Base-by-base conservation (phyloP, 306 rosid species). In the Biancaea sappan region DNA sequence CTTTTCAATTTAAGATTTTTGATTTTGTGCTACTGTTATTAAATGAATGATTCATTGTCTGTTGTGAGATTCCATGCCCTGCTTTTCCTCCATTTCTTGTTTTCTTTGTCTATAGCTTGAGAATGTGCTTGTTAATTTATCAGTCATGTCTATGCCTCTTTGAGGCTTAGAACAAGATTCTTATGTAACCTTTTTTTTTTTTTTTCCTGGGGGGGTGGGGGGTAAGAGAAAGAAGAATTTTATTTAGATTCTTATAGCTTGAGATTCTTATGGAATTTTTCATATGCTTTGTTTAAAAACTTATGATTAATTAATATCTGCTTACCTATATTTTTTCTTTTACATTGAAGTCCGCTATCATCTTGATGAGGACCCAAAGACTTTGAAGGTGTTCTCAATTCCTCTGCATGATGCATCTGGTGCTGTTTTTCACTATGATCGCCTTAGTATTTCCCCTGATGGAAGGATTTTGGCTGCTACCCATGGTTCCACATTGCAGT, bases 331-430 rank as follows among this genome's bases (percentile, higher is more conserved):
- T 51, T 80, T 69, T 51, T 71, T 34, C 77, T 54, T 25, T 59
- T 35, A 14, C 68, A 38, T 81, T 75, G 81, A 80, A 95, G 99
- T 95, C 70, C 97, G 99, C 59, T 95, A 92, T 85, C 98, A 92
- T 78, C 80, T 95, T 54, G 96, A 88, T 24, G 99, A 95, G 88
- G 99, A 95, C 78, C 97, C 99, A 19, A 95, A 95, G 90, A 85
- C 94, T 41, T 85, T 88, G 80, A 92, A 92, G 90, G 88, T 87
- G 86, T 90, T 92, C 78, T 88, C 91, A 18, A 95, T 95, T 75
- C 97, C 98, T 50, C 91, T 92, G 68, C 89, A 75, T 66, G 92
- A 91, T 82, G 77, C 96, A 77, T 66, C 67, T 0, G 94, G 92
- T 68, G 74, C 87, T 56, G 65, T 87, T 18, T 61, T 88, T 81